Conservation (phyloP, 768 basidiomycete genomes). For the Macrolepiota dolichaula region DNA sequence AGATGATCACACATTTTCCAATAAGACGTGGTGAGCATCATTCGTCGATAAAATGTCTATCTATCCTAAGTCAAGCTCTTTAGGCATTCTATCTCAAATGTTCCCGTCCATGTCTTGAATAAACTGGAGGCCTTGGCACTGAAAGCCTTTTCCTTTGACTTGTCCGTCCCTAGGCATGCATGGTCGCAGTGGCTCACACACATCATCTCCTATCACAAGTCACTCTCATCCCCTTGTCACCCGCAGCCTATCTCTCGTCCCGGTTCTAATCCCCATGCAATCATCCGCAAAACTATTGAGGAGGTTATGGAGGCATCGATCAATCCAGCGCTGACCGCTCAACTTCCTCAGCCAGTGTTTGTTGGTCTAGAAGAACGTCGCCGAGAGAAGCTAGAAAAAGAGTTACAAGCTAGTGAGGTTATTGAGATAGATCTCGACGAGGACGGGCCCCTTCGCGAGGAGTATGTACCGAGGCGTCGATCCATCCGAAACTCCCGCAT, state of each 20-base stretch:
- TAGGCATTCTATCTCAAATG: constrained; percentile 79
- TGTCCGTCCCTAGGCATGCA: constrained; percentile 58
- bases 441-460: constrained; percentile 78
- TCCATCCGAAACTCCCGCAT: constrained; percentile 10
- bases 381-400: constrained; percentile 46
- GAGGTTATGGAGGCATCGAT: constrained; percentile 57
- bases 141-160: constrained; percentile 66
- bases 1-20: constrained; percentile 86
- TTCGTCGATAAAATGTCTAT: not conserved
- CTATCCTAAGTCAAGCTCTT: constrained; percentile 11
- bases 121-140: constrained; percentile 67
- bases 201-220: constrained; percentile 60
- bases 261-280: constrained; percentile 64
- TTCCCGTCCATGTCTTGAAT: constrained; percentile 69
- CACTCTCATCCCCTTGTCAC: constrained; percentile 53
- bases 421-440: constrained; percentile 79
- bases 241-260: constrained; percentile 80
- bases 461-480: constrained; percentile 75
- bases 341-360: constrained; percentile 62
- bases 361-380: constrained; percentile 66
- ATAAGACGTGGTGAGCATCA: constrained; percentile 74
- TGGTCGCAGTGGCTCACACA: constrained; percentile 76
- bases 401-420: constrained; percentile 40
- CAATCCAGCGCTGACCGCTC: constrained; percentile 23
- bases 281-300: constrained; percentile 67